Percentiles rank a stretch among this genome's conserved stretches.
Evolutionary conservation across 768 basidiomycete species (phyloP).

Genomic region (Leccinum sublutescens): DNA sequence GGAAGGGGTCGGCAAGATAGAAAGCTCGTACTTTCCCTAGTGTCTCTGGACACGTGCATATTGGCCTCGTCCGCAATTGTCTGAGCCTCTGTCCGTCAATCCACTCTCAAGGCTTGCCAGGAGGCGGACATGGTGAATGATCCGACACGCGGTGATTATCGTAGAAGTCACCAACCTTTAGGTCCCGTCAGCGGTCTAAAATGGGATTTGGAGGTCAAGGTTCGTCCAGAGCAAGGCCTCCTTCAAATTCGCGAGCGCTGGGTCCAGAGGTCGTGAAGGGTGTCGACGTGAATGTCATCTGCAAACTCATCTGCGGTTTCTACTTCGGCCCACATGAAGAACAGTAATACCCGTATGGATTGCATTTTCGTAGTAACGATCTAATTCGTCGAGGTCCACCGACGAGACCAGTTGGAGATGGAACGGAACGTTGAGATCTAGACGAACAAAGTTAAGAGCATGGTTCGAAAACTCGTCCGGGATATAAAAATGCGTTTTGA

Average conservation of each 20-base stretch:
- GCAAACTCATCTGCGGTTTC: slow-evolving; percentile 93
- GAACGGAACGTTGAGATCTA: background rate
- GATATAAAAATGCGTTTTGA: background rate
- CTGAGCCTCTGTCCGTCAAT: slow-evolving; percentile 6
- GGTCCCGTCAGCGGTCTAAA: slow-evolving; percentile 89
- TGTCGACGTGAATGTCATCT: slow-evolving; percentile 88
- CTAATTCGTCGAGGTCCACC: background rate
- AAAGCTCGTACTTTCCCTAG: no score
- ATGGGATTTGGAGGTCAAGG: slow-evolving; percentile 87
- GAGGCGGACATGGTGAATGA: slow-evolving; percentile 95
- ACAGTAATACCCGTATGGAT: slow-evolving; percentile 39
- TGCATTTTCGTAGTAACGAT: background rate
- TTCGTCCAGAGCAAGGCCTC: slow-evolving; percentile 91
- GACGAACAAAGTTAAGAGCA: background rate
- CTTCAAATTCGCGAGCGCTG: slow-evolving; percentile 85
- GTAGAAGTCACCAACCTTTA: slow-evolving; percentile 31
- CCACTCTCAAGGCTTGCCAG: slow-evolving; percentile 85
- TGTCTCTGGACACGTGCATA: no score
- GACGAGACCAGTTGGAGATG: background rate
- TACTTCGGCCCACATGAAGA: slow-evolving; percentile 94
- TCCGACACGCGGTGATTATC: background rate
- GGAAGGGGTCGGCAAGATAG: background rate
- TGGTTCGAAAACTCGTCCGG: background rate
- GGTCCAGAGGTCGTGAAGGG: slow-evolving; percentile 82
- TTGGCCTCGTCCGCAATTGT: no score